phyloP scores from a whole-genome alignment of 805 yeast genomes.

The Wickerhamomyces hampshirensis region DNA sequence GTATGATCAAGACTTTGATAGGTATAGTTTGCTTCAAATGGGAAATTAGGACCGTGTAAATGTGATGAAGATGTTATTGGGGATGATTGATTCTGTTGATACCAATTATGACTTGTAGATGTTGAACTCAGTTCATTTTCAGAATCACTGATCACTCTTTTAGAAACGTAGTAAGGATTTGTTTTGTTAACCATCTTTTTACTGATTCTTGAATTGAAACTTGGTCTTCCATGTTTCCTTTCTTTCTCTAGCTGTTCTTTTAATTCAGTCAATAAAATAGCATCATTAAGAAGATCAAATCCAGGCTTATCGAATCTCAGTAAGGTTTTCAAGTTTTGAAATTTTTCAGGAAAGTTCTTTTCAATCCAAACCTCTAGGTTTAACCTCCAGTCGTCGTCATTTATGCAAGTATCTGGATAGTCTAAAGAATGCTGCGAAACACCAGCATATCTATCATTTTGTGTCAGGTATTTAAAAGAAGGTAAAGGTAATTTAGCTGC shows the following conservation, averaged over 20 bases:
- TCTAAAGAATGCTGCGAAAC: slow-evolving; percentile 16
- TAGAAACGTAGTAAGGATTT: slow-evolving; percentile 6
- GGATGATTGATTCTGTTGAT: slow-evolving; percentile 7
- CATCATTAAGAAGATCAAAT: slow-evolving; percentile 25
- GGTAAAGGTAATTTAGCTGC: slow-evolving; percentile 8
- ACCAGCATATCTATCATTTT: slow-evolving; percentile 15
- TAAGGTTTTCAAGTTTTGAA: slow-evolving; percentile 34
- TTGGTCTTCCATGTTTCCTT: slow-evolving; percentile 18
- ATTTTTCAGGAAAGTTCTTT: slow-evolving; percentile 35
- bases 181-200: slow-evolving; percentile 19
- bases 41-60: slow-evolving; percentile 2
- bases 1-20: slow-evolving; percentile 3
- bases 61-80: slow-evolving; percentile 8
- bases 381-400: slow-evolving; percentile 42
- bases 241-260: slow-evolving; percentile 22
- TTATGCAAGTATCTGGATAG: slow-evolving; percentile 31
- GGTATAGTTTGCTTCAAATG: slow-evolving; percentile 8
- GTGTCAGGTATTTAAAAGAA: slow-evolving; percentile 17
- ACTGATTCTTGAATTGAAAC: slow-evolving; percentile 26
- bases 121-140: slow-evolving; percentile 11
- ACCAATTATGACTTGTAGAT: slow-evolving; percentile 1
- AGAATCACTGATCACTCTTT: slow-evolving; percentile 4
- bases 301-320: slow-evolving; percentile 29
- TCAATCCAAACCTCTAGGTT: slow-evolving; percentile 36
- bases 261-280: slow-evolving; percentile 23